Evolutionary conservation across 768 basidiomycete species (phyloP).

Genomic region (Kwoniella shandongensis): DNA sequence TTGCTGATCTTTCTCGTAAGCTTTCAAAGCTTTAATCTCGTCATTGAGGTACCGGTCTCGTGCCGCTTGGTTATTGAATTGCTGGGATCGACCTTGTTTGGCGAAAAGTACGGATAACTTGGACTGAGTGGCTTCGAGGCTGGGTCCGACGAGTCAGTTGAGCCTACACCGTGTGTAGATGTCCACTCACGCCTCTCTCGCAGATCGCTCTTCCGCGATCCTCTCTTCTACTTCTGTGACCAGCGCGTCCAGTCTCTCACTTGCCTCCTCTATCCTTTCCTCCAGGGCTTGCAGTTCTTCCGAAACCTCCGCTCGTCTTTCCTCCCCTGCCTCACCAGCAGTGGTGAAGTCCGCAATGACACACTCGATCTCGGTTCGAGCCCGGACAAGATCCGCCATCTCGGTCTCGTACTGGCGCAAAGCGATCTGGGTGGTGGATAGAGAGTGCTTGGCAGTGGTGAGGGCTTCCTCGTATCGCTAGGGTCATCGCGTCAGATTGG

Average conservation of each 20-base stretch:
- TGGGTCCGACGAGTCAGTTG: slow-evolving; percentile 28
- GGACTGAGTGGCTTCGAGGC: slow-evolving; percentile 72
- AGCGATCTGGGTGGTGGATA: slow-evolving; percentile 69
- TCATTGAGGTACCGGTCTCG: slow-evolving; percentile 77
- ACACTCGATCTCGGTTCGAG: slow-evolving; percentile 83
- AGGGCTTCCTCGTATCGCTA: slow-evolving; percentile 75
- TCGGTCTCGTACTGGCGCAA: slow-evolving; percentile 78
- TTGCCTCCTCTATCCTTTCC: slow-evolving; percentile 64
- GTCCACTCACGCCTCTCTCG: slow-evolving; percentile 57
- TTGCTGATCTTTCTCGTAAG: slow-evolving; percentile 61
- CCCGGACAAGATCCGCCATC: slow-evolving; percentile 78
- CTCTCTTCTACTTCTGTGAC: slow-evolving; percentile 68
- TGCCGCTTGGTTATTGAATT: slow-evolving; percentile 78
- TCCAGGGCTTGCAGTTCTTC: slow-evolving; percentile 66
- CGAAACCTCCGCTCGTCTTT: slow-evolving; percentile 65
- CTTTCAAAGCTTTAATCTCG: slow-evolving; percentile 71
- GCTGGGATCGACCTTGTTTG: slow-evolving; percentile 84
- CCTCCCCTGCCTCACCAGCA: slow-evolving; percentile 66
- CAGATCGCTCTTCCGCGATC: slow-evolving; percentile 56
- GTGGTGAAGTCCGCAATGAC: slow-evolving; percentile 72
- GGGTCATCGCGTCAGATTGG: neutral
- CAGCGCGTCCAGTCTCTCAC: slow-evolving; percentile 64
- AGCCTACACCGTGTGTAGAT: neutral
- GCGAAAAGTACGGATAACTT: slow-evolving; percentile 73
- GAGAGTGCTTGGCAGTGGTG: slow-evolving; percentile 65